Evolutionary conservation across 352 stramenopile species (phyloP).

Genomic region (Globisporangium spiculum): DNA sequence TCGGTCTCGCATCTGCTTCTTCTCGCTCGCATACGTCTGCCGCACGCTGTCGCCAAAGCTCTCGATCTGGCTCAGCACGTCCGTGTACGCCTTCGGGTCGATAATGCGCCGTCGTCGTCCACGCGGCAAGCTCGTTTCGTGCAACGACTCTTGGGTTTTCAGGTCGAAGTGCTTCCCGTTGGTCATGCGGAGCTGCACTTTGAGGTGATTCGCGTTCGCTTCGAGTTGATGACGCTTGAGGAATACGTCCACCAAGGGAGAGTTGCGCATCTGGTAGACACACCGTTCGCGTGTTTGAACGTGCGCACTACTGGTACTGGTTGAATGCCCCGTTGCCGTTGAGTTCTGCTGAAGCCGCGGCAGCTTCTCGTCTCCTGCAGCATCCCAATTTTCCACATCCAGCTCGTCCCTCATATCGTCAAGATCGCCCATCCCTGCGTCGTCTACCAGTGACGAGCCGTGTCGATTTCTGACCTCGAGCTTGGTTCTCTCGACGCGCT

Average conservation of each 20-base stretch:
- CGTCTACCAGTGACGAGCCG: slow-evolving; percentile 18
- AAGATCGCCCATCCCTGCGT: neutral
- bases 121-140: slow-evolving; percentile 29
- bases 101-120: slow-evolving; percentile 42
- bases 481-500: slow-evolving; percentile 61
- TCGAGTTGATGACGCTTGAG: slow-evolving; percentile 51
- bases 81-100: slow-evolving; percentile 46
- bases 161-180: slow-evolving; percentile 43
- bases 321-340: neutral
- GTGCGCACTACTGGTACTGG: neutral
- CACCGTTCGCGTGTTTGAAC: slow-evolving; percentile 49
- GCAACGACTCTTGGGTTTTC: slow-evolving; percentile 45
- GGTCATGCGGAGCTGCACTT: slow-evolving; percentile 58
- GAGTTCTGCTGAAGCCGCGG: neutral
- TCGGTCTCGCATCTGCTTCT: slow-evolving; percentile 28
- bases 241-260: slow-evolving; percentile 55
- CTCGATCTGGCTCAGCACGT: slow-evolving; percentile 54
- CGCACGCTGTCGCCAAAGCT: slow-evolving; percentile 53
- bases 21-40: slow-evolving; percentile 37
- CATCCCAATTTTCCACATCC: neutral
- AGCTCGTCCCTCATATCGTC: slow-evolving; percentile 10
- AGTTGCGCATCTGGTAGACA: slow-evolving; percentile 67
- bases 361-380: slow-evolving; percentile 6
- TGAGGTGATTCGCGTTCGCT: slow-evolving; percentile 39
- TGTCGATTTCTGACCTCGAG: slow-evolving; percentile 53